Evolutionary conservation across 768 basidiomycete genomes (phyloP).

Genomic region (Dioszegia crocea): DNA sequence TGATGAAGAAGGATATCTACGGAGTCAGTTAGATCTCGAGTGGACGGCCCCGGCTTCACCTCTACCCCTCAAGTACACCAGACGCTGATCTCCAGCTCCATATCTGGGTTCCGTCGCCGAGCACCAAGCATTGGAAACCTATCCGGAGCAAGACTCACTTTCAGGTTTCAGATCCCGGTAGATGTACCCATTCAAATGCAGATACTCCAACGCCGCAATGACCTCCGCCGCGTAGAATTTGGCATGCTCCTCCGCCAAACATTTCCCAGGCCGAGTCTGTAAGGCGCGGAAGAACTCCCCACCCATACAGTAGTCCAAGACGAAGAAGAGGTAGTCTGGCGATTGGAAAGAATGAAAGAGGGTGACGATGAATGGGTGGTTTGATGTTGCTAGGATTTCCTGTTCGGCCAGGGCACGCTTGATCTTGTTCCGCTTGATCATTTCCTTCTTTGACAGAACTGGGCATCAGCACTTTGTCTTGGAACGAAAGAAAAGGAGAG

Average conservation of each 20-base stretch:
- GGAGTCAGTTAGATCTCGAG: not conserved
- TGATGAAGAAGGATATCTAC: conserved; percentile 94
- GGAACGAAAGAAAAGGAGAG: not conserved
- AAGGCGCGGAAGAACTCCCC: conserved; percentile 98
- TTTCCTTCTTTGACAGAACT: conserved; percentile 98
- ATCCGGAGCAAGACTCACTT: conserved; percentile 70
- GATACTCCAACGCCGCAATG: conserved; percentile 91
- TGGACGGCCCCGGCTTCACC: too few relatives aligned
- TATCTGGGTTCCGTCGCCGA: too few relatives aligned
- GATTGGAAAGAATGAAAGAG: conserved; percentile 99
- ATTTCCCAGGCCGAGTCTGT: conserved; percentile 93
- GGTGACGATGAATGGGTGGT: conserved; percentile 99
- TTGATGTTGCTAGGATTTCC: conserved; percentile 96
- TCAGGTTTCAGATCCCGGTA: conserved; percentile 99
- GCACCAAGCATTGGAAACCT: too few relatives aligned
- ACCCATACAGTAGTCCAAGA: conserved; percentile 78
- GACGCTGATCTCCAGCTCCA: too few relatives aligned
- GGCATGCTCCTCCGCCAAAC: conserved; percentile 88
- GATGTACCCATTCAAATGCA: conserved; percentile 98
- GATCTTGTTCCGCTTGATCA: conserved; percentile 99
- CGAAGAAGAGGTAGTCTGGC: conserved; percentile 91
- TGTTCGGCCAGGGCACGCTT: conserved; percentile 97
- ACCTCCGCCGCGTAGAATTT: conserved; percentile 99
- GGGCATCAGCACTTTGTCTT: conserved; percentile 12
- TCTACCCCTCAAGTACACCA: too few relatives aligned